These are phyloP conservation scores for Lentinula sp. DNA, from an alignment of 768 basidiomycete genomes.

Conservation along the genomic window DNA sequence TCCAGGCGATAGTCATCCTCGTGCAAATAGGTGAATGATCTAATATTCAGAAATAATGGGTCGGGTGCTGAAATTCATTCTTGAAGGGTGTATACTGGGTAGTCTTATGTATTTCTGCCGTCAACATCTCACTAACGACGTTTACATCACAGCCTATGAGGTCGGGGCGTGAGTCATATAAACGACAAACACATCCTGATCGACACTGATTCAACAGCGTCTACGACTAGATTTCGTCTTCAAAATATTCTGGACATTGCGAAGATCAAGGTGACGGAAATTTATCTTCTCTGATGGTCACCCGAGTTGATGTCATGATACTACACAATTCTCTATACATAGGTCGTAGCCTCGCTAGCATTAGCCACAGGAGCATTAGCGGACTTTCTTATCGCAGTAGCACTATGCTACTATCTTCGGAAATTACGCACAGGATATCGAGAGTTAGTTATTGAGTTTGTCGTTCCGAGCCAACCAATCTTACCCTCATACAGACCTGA, in stretches of 20 bases:
- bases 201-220: too few species aligned
- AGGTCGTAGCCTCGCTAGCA: background rate
- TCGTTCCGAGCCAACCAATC: too few species aligned
- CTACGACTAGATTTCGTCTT: background rate
- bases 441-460: background rate
- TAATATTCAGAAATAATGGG: too few species aligned
- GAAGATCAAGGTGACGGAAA: background rate
- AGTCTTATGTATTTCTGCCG: too few species aligned
- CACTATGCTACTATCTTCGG: background rate
- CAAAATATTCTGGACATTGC: background rate
- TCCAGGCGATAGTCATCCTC: background rate
- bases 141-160: too few species aligned
- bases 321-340: background rate
- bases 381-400: background rate
- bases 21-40: background rate
- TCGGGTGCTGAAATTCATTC: too few species aligned
- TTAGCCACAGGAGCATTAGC: background rate
- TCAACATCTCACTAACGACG: too few species aligned
- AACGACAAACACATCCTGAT: too few species aligned
- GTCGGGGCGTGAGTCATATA: too few species aligned
- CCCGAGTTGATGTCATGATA: too few species aligned
- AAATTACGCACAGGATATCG: background rate
- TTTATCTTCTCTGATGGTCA: background rate
- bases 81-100: too few species aligned
- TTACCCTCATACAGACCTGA: background rate